Evolutionary conservation across 73 alveolate genomes (phyloP), one percentile per base, ranked within the genome.

Genomic region (Stentor coeruleus): DNA sequence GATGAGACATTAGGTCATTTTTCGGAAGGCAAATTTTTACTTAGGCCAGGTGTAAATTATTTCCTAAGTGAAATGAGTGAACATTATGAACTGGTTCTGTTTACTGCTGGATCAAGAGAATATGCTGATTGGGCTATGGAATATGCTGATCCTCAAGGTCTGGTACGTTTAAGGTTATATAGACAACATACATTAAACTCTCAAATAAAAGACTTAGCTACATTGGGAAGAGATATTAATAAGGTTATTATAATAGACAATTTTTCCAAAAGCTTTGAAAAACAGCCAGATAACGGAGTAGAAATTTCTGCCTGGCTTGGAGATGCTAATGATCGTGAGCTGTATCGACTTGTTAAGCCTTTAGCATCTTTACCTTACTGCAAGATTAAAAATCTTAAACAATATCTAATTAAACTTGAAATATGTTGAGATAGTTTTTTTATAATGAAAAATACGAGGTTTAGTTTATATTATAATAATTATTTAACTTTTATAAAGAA

Each of bases 1-100:
- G 96, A 91, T 82, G 96, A 91, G 82, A 91, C 96, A 11, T 82
- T 91, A 58, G 90, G 88, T 3, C 93, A 88, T 59, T 88, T 72
- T 39, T 85, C 88, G 76, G 87, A 88, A 40, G 81, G 20, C n/a
- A 66, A 36, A 66, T 66, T 30, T 39, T 38, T 59, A 35, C 55
- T 81, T 35, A 72, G 92, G 38, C 92, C 92, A 38, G 81, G 81
- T 49, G 89, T 83, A 40, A 11, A 42, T 26, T 82, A 83, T 3
- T 86, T 86, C 66, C 57, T 86, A 3, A 75, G 35, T 66, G n/a
- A 20, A 66, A 20, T 66, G 14, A 36, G 84, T 26, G 15, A 85
- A 42, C 55, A 42, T 77, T 85, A 84, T 55, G 93, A 87, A 77
- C 40, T 87, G 3, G 88, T 87, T 33, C 49, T 87, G 26, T 87